phyloP scores from a whole-genome alignment of 495 filamentous ascomycete species.

The Penicillium herquei region DNA sequence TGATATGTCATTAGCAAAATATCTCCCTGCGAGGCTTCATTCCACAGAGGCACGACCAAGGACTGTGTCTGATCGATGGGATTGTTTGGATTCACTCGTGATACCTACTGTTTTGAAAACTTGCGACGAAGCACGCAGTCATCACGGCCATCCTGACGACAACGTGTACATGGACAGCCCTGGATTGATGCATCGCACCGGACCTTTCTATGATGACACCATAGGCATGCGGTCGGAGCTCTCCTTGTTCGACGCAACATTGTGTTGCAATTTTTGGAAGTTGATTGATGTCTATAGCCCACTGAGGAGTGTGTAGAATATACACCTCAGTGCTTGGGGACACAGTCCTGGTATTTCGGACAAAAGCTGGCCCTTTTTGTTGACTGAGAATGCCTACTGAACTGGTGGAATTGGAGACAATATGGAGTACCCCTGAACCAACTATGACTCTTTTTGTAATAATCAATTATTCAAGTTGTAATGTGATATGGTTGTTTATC shows the following conservation, averaged over 20 bases:
- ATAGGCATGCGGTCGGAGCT: constrained; percentile 47
- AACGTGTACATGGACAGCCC: constrained; percentile 50
- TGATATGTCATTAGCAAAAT: too few species aligned
- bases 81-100: not conserved
- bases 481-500: too few species aligned
- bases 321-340: too few species aligned
- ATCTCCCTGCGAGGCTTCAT: too few species aligned
- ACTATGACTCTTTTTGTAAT: too few species aligned
- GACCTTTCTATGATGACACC: constrained; percentile 51
- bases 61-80: not conserved
- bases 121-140: constrained; percentile 35
- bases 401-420: too few species aligned
- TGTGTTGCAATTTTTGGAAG: not conserved
- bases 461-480: too few species aligned
- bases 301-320: not conserved
- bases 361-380: too few species aligned
- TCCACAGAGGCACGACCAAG: too few species aligned
- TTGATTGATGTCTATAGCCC: not conserved
- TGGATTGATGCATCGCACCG: constrained; percentile 50
- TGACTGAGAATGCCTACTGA: too few species aligned
- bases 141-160: constrained; percentile 41
- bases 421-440: too few species aligned
- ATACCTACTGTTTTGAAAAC: constrained; percentile 23
- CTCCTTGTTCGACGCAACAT: constrained; percentile 34
- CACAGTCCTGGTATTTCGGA: too few species aligned